These are phyloP conservation scores for Barnettozyma sucrosica DNA, from an alignment of 805 yeast genomes.

Conservation along the genomic window DNA sequence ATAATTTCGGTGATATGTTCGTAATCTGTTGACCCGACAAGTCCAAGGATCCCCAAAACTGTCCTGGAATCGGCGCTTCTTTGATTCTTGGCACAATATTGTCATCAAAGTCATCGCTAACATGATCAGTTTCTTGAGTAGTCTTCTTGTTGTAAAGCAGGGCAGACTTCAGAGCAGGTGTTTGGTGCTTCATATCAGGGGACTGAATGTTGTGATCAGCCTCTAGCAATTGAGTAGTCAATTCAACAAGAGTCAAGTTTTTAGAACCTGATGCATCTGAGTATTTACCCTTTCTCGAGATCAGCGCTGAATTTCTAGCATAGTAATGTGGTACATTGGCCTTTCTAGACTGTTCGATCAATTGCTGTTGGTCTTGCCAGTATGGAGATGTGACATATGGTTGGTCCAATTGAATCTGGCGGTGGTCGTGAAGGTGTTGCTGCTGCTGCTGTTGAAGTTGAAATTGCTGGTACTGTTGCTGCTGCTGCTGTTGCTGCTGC, in stretches of 20 bases:
- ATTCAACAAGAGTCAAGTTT: conserved; percentile 32
- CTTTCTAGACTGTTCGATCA: conserved; percentile 64
- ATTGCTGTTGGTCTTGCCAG: conserved; percentile 79
- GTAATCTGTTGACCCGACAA: conserved; percentile 82
- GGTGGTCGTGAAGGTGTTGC: conserved; percentile 19
- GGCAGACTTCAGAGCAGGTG: conserved; percentile 13
- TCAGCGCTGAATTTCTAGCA: conserved; percentile 76
- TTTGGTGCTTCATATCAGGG: conserved; percentile 8
- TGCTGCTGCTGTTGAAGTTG: conserved; percentile 30
- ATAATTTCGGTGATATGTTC: conserved; percentile 64
- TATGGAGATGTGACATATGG: conserved; percentile 34
- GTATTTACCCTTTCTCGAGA: conserved; percentile 39
- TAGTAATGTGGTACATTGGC: conserved; percentile 70
- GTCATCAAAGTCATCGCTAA: conserved; percentile 35
- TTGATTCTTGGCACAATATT: conserved; percentile 65
- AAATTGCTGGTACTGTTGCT: conserved; percentile 12
- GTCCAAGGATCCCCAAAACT: conserved; percentile 92
- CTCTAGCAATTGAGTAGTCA: conserved; percentile 32
- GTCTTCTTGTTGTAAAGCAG: conserved; percentile 35
- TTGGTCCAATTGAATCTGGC: conserved; percentile 30
- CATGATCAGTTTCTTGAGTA: conserved; percentile 33
- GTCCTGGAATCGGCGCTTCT: conserved; percentile 48
- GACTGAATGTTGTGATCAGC: conserved; percentile 25
- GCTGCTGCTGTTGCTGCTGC: conserved; percentile 11
- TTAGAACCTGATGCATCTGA: conserved; percentile 16